phyloP scores from a whole-genome alignment of 1,284 basidiomycete genomes.

The Puccinia coronata region DNA sequence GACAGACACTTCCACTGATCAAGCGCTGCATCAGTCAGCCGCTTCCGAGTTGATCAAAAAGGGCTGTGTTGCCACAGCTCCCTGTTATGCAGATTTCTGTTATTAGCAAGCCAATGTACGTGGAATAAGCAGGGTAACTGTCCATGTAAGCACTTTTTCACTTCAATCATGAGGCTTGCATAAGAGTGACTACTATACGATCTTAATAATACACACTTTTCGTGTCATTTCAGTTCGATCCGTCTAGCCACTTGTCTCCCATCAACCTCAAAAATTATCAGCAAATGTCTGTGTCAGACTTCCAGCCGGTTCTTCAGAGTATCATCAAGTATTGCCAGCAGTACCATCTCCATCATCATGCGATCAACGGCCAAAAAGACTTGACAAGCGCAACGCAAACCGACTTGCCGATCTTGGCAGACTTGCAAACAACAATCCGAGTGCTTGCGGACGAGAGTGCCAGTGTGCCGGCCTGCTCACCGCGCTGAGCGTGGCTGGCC shows the following conservation, averaged over 20 bases:
- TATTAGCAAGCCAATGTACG: too few relatives aligned
- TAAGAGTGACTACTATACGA: too few relatives aligned
- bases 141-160: too few relatives aligned
- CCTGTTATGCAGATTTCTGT: too few relatives aligned
- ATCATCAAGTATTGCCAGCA: conserved; percentile 30
- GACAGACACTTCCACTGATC: too few relatives aligned
- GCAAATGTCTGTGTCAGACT: conserved; percentile 14
- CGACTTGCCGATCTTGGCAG: background rate
- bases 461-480: conserved; percentile 54
- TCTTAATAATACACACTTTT: background rate
- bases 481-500: conserved; percentile 53
- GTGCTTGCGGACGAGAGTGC: background rate
- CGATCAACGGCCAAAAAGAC: background rate
- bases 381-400: background rate
- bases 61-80: too few relatives aligned
- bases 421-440: conserved; percentile 9
- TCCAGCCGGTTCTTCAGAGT: conserved; percentile 24
- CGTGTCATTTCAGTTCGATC: background rate
- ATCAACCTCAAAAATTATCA: background rate
- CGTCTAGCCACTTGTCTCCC: background rate
- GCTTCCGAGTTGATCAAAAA: too few relatives aligned
- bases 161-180: too few relatives aligned
- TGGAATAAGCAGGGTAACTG: too few relatives aligned
- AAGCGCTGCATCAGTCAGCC: too few relatives aligned
- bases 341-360: conserved; percentile 6